These are phyloP conservation scores for Lanmaoa rubissima DNA, from an alignment of 768 basidiomycete genomes.

Conservation along the genomic window DNA sequence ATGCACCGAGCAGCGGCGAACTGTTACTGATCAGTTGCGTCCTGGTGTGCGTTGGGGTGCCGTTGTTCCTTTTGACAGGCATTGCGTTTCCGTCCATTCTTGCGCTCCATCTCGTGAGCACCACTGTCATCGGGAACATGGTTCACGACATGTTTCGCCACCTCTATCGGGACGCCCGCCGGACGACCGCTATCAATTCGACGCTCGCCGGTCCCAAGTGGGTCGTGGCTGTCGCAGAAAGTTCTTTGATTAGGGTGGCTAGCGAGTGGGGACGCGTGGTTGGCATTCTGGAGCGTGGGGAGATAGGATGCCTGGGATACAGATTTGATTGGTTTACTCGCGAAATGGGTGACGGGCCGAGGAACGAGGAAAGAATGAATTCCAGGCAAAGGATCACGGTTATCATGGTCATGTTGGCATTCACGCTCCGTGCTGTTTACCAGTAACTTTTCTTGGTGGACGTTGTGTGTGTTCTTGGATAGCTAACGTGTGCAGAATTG, in stretches of 20 bases:
- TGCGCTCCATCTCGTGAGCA: slow-evolving; percentile 24
- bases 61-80: slow-evolving; percentile 16
- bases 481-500: no score
- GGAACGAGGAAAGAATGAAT: slow-evolving; percentile 44
- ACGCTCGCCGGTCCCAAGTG: slow-evolving; percentile 36
- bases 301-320: slow-evolving; percentile 35
- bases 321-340: slow-evolving; percentile 60
- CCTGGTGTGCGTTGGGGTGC: slow-evolving; percentile 11
- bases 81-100: slow-evolving; percentile 8
- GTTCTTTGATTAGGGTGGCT: slow-evolving; percentile 48
- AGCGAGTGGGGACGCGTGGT: slow-evolving; percentile 48
- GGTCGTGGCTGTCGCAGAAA: slow-evolving; percentile 46
- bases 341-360: slow-evolving; percentile 38
- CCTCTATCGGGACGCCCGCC: slow-evolving; percentile 40
- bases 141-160: slow-evolving; percentile 51
- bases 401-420: slow-evolving; percentile 11
- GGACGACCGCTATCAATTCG: slow-evolving; percentile 33
- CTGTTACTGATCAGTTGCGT: slow-evolving; percentile 31
- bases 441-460: neutral
- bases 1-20: slow-evolving; percentile 51
- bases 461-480: neutral
- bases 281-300: slow-evolving; percentile 45
- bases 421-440: neutral
- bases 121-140: slow-evolving; percentile 41
- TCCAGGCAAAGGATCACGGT: slow-evolving; percentile 33